These are phyloP conservation scores for Hydnomerulius pinastri DNA, from an alignment of 768 basidiomycete genomes.

Conservation along the genomic window DNA sequence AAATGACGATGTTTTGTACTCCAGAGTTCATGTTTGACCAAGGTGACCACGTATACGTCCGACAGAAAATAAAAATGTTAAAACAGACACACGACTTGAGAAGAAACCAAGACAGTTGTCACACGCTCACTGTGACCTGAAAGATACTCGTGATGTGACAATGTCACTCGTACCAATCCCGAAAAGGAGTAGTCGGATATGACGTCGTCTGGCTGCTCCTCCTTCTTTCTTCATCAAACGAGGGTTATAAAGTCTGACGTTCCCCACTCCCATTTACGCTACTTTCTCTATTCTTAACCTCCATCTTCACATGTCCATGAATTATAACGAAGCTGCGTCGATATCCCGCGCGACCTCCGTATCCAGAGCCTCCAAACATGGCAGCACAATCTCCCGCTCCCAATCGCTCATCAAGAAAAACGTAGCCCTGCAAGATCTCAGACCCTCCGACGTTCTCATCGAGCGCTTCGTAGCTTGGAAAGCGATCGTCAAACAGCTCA, in stretches of 20 bases:
- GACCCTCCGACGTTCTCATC: conserved; percentile 94
- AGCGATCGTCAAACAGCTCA: conserved; percentile 93
- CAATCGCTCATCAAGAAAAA: conserved; percentile 95
- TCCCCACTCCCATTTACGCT: background rate
- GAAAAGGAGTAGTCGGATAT: background rate
- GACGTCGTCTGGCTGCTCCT: conserved; percentile 1
- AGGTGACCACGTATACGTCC: conserved; percentile 15
- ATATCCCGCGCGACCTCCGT: conserved; percentile 73
- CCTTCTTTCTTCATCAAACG: background rate
- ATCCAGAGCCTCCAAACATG: conserved; percentile 62
- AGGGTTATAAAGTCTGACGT: background rate
- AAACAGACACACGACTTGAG: background rate
- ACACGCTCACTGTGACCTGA: conserved; percentile 1
- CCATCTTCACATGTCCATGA: conserved; percentile 19
- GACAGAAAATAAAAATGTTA: too few species aligned
- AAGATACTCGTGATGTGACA: conserved; percentile 12
- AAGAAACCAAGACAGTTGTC: conserved; percentile 1
- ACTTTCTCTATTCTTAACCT: too few species aligned
- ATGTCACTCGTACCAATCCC: conserved; percentile 16
- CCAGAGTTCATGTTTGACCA: conserved; percentile 65
- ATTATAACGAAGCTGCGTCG: conserved; percentile 48
- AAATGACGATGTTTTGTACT: conserved; percentile 82
- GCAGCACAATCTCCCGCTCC: conserved; percentile 74
- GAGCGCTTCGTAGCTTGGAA: conserved; percentile 96
- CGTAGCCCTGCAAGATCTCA: conserved; percentile 84